These are phyloP conservation scores for Durio zibethinus DNA, from an alignment of 345 rosid genomes.

Conservation along the genomic window DNA sequence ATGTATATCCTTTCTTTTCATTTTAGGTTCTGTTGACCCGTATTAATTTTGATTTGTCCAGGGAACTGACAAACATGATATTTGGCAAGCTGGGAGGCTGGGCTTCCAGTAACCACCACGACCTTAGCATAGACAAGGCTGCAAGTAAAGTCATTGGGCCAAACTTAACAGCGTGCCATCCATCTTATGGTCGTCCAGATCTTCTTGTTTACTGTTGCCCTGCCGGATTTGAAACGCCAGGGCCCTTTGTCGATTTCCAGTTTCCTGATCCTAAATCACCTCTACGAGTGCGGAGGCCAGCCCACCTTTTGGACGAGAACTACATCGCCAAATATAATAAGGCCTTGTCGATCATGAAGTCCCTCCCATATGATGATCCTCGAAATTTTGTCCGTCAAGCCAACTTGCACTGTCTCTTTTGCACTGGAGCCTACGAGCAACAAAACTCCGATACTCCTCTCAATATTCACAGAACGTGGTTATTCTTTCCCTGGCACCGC, in stretches of 20 bases:
- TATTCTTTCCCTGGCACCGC: conserved; percentile 20
- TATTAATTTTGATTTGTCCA: background rate
- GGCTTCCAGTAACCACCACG: background rate
- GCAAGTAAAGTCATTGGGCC: background rate
- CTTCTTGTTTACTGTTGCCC: conserved; percentile 18
- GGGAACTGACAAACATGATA: background rate
- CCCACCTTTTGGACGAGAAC: background rate
- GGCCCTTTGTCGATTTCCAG: conserved; percentile 7
- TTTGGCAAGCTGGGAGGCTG: background rate
- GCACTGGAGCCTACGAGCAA: conserved; percentile 18
- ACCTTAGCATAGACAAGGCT: background rate
- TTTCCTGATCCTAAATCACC: background rate
- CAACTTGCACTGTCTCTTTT: conserved; percentile 11
- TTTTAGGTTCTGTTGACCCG: background rate
- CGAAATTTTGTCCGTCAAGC: conserved; percentile 18
- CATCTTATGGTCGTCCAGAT: background rate
- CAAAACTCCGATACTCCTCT: background rate
- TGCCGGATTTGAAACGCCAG: background rate
- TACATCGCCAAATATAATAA: conserved; percentile 20
- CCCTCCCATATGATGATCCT: conserved; percentile 19
- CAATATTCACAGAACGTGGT: conserved; percentile 11
- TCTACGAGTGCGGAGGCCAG: conserved; percentile 4
- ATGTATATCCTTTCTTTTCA: too few relatives aligned
- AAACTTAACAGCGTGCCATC: conserved; percentile 11
- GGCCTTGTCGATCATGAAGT: conserved; percentile 22